Evolutionary conservation across 139 green algal genomes (phyloP), one percentile per base, ranked within the genome.

Genomic region (Tetradesmus lagerheimii): DNA sequence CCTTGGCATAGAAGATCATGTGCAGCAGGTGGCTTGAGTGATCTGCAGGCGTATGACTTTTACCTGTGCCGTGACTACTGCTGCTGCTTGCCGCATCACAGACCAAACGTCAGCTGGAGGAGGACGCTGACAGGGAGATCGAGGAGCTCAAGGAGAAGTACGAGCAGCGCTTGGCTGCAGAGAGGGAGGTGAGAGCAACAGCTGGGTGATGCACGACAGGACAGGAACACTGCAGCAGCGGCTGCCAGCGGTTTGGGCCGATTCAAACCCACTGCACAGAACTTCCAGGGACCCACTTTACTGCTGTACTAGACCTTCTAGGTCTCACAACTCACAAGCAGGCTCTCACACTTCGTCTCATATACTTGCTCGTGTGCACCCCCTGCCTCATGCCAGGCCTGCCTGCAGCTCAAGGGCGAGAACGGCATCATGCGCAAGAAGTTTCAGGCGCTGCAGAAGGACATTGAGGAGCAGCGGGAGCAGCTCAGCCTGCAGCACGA

Each of bases 351-450:
- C n/a, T n/a, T n/a, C n/a, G n/a, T n/a, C n/a, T n/a, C n/a, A n/a
- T n/a, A n/a, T n/a, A n/a, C n/a, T n/a, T n/a, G n/a, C n/a, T n/a
- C n/a, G n/a, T n/a, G n/a, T n/a, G n/a, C n/a, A n/a, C n/a, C n/a
- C n/a, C n/a, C n/a, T n/a, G n/a, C n/a, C n/a, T n/a, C 47, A 23
- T 14, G 8, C 1, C 95, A 99, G 84, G 87, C 94, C 14, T 91
- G 86, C 29, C 86, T 99, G 89, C 88, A 94, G 43, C 92, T 99
- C 45, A 97, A 98, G 93, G 97, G 97, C 20, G 97, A 99, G 95
- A 98, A 98, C 80, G 97, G 97, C 50, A 97, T 99, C 93, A 97
- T 99, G 96, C 95, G 95, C 90, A 98, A 99, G 93, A 98, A 98
- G 92, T 98, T 98, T 93, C 96, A 95, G 87, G 87, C 53, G 20